Evolutionary conservation across 495 filamentous ascomycete genomes (phyloP).

Genomic region (Xylaria cubensis): DNA sequence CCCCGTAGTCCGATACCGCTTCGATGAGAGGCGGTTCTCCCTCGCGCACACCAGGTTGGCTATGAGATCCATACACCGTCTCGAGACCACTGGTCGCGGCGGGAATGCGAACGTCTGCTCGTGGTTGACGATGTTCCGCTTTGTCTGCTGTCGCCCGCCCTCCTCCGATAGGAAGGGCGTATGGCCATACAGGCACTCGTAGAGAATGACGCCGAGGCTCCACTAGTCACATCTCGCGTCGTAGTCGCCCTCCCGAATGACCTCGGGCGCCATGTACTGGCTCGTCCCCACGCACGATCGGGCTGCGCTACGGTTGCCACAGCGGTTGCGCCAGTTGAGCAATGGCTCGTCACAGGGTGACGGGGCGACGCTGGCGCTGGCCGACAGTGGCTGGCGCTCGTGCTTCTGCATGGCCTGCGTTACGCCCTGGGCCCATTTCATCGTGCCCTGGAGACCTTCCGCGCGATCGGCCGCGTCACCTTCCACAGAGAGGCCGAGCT

Average conservation of each 20-base stretch:
- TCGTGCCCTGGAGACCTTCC: conserved; percentile 56
- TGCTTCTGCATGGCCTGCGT: conserved; percentile 58
- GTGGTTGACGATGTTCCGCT: conserved; percentile 72
- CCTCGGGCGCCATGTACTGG: conserved; percentile 97
- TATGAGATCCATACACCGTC: conserved; percentile 75
- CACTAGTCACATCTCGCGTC: conserved; percentile 96
- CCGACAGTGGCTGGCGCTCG: conserved; percentile 43
- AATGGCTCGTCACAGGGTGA: conserved; percentile 57
- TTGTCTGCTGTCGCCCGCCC: conserved; percentile 72
- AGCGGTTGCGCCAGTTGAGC: conserved; percentile 79
- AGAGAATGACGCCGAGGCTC: conserved; percentile 92
- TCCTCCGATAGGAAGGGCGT: conserved; percentile 88
- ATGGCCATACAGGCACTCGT: conserved; percentile 90
- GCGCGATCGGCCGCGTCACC: conserved; percentile 77
- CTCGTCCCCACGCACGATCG: conserved; percentile 92
- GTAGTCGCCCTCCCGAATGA: conserved; percentile 81
- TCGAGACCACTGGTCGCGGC: conserved; percentile 62
- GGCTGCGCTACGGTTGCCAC: conserved; percentile 74
- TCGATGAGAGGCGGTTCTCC: conserved; percentile 74
- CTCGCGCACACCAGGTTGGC: conserved; percentile 77
- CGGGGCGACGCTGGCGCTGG: conserved; percentile 25
- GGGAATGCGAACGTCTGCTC: conserved; percentile 67
- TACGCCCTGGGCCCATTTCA: conserved; percentile 55
- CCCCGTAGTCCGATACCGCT: conserved; percentile 61
- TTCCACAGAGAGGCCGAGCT: conserved; percentile 73